Evolutionary conservation across 2,329 filamentous ascomycete species (phyloP).

Genomic region (Ilyonectria sp.): DNA sequence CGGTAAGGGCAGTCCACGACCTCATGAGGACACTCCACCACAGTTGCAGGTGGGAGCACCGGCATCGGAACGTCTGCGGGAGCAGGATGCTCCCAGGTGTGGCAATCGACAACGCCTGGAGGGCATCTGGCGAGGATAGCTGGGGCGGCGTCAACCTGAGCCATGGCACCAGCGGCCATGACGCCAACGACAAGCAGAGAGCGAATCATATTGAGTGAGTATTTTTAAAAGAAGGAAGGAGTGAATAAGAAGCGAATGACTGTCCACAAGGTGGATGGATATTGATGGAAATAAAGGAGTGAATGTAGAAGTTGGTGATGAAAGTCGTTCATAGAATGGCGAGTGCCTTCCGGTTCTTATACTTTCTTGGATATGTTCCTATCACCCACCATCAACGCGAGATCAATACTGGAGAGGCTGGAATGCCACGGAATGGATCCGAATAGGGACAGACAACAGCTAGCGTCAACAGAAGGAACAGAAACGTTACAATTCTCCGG

Average conservation of each 20-base stretch:
- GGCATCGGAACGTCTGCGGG: too few relatives aligned
- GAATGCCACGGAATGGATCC: slow-evolving; percentile 6
- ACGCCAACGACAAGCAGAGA: slow-evolving; percentile 11
- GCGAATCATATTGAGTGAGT: slow-evolving; percentile 11
- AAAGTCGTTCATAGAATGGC: background rate
- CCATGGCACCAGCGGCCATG: slow-evolving; percentile 15
- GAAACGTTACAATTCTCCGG: slow-evolving; percentile 13
- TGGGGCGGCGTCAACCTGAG: background rate
- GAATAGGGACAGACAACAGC: slow-evolving; percentile 1
- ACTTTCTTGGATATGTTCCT: background rate
- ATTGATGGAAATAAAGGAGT: slow-evolving; percentile 15
- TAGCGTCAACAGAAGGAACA: background rate
- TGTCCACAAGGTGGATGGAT: slow-evolving; percentile 15
- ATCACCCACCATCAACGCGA: background rate
- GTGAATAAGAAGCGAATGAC: slow-evolving; percentile 15
- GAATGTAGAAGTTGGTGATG: background rate
- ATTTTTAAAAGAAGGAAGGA: slow-evolving; percentile 6
- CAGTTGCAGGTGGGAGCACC: too few relatives aligned
- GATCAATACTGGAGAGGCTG: background rate
- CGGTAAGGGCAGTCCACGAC: slow-evolving; percentile 36
- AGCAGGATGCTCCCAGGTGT: too few relatives aligned
- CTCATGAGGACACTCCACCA: background rate
- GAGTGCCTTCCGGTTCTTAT: background rate
- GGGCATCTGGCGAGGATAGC: background rate
- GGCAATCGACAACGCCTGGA: slow-evolving; percentile 24